Evolutionary conservation across 2,329 filamentous ascomycete species (phyloP), one percentile per base, ranked within the genome.

Genomic region (Rutstroemia sp.): DNA sequence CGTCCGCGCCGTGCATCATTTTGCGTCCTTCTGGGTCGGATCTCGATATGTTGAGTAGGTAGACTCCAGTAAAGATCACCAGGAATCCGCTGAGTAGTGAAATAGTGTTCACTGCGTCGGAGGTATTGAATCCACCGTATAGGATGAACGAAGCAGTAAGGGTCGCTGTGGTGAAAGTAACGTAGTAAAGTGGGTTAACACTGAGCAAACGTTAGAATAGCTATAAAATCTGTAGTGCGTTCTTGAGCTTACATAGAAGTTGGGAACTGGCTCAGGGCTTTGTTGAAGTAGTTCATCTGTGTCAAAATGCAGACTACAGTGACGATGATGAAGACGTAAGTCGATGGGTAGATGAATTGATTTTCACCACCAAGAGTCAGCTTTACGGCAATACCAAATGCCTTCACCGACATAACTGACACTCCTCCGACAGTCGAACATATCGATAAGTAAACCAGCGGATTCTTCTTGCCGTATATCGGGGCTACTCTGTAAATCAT

Each of bases 241-340:
- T 8, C 10, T 8, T 21, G 34, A 27, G 77, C 88, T 71, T 80
- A 96, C 92, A 99, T 95, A 66, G 95, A 96, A 34, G 94, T 96
- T 30, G 90, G 92, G 74, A 97, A 99, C 68, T 95, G 91, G 72
- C 90, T 95, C 59, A 99, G 77, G 7, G 94, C 94, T 74, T 99
- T 99, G 79, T 99, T 99, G 75, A 99, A 96, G 74, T 99, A 99
- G 74, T 99, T 99, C 94, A 99, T 97, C 78, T 99, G 94, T 8
- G 92, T 96, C 64, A 99, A 73, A 69, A 99, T 97, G 77, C 94
- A 99, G 62, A 96, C 90, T 3, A 80, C 79, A 0, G 92, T 94
- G 62, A 97, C 83, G 63, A 99, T 96, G 73, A 92, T 86, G 71
- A 99, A 99, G 61, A 96, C 92, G 67, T 99, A 99, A 58, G 95